phyloP scores from a whole-genome alignment of 495 filamentous ascomycete species.

The Schizothecium vesticola region DNA sequence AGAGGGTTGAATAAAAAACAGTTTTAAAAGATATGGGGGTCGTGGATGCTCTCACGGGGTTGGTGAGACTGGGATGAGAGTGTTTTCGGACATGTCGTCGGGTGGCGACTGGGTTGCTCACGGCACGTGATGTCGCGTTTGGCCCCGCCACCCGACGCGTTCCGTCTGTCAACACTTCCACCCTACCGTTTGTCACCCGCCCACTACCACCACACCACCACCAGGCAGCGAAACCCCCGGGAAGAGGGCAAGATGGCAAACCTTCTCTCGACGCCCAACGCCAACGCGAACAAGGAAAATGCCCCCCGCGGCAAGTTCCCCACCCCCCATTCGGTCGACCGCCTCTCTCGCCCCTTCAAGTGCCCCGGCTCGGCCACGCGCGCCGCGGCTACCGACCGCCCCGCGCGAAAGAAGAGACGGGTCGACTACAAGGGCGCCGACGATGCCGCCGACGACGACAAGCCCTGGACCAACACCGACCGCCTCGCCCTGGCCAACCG shows the following conservation, averaged over 20 bases:
- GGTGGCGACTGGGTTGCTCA: background rate
- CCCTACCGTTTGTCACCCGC: background rate
- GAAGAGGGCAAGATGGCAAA: slow-evolving; percentile 1
- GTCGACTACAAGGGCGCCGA: slow-evolving; percentile 85
- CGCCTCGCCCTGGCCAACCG: slow-evolving; percentile 78
- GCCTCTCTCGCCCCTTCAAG: slow-evolving; percentile 82
- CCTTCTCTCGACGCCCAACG: slow-evolving; percentile 15
- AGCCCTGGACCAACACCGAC: slow-evolving; percentile 84
- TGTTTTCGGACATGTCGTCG: background rate
- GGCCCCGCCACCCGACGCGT: background rate
- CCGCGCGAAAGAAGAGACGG: slow-evolving; percentile 79
- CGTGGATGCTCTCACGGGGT: background rate
- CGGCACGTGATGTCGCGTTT: background rate
- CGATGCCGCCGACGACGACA: slow-evolving; percentile 65
- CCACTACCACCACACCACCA: background rate
- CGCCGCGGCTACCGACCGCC: slow-evolving; percentile 69
- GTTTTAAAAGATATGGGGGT: background rate
- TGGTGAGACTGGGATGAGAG: no score
- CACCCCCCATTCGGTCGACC: slow-evolving; percentile 53
- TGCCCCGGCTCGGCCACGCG: slow-evolving; percentile 78
- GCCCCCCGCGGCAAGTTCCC: slow-evolving; percentile 29
- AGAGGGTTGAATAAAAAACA: background rate
- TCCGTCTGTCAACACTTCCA: background rate
- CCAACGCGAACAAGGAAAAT: slow-evolving; percentile 29
- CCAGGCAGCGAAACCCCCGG: background rate